Evolutionary conservation across 2,329 filamentous ascomycete genomes (phyloP).

Genomic region (Talaromyces pinophilus): DNA sequence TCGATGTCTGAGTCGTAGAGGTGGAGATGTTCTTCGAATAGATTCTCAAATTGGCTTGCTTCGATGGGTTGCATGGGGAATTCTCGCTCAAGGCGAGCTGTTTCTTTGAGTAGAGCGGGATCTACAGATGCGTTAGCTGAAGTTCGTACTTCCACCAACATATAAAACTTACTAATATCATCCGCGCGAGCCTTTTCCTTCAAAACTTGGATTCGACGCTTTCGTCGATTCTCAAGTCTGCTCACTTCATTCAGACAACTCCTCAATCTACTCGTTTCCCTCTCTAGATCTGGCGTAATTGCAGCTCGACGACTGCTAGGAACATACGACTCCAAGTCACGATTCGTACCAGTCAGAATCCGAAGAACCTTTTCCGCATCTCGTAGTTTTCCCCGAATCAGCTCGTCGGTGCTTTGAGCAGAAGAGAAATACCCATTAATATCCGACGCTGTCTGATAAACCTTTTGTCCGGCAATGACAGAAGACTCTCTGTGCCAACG

Average conservation of each 20-base stretch:
- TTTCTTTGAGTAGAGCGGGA: slow-evolving; percentile 77
- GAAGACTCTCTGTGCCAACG: slow-evolving; percentile 75
- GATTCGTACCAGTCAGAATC: slow-evolving; percentile 76
- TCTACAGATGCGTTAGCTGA: slow-evolving; percentile 45
- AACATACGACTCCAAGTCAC: slow-evolving; percentile 82
- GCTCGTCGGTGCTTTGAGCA: slow-evolving; percentile 65
- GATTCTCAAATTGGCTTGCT: slow-evolving; percentile 84
- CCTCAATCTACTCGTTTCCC: slow-evolving; percentile 74
- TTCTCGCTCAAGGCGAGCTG: slow-evolving; percentile 79
- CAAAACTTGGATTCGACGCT: slow-evolving; percentile 75
- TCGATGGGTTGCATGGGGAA: slow-evolving; percentile 83
- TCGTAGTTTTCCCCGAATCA: slow-evolving; percentile 76
- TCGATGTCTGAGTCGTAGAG: slow-evolving; percentile 78
- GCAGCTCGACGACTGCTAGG: slow-evolving; percentile 78
- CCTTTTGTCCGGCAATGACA: slow-evolving; percentile 66
- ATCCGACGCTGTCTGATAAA: slow-evolving; percentile 73
- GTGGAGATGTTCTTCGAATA: slow-evolving; percentile 81
- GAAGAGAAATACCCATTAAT: slow-evolving; percentile 84
- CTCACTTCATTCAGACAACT: slow-evolving; percentile 81
- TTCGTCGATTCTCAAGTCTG: slow-evolving; percentile 76
- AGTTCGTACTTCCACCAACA: neutral
- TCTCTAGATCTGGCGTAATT: slow-evolving; percentile 78
- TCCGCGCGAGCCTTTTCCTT: slow-evolving; percentile 79
- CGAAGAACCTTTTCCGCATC: slow-evolving; percentile 73
- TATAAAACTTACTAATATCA: slow-evolving; percentile 68